A percentile compares a stretch with the other conserved stretches of the same genome.
These are phyloP conservation scores for Hawksworthiomyces lignivorus DNA, from an alignment of 2,329 filamentous ascomycete genomes.

Conservation along the genomic window DNA sequence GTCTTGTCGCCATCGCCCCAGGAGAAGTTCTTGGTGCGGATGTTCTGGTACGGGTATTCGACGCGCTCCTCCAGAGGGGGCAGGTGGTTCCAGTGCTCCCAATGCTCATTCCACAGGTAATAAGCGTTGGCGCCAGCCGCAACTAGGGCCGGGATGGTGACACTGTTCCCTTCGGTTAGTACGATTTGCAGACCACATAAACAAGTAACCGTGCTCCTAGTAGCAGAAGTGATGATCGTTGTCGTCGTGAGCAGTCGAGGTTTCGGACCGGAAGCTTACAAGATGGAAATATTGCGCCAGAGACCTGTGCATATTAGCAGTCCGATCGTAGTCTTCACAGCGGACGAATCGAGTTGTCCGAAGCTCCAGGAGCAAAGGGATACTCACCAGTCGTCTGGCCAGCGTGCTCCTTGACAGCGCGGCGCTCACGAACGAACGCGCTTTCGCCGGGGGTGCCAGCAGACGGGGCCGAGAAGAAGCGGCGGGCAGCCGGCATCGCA, in stretches of 20 bases:
- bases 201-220: no score
- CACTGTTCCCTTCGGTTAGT: slow-evolving; percentile 42
- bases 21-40: slow-evolving; percentile 89
- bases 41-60: slow-evolving; percentile 97
- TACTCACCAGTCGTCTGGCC: slow-evolving; percentile 70
- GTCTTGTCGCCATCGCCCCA: slow-evolving; percentile 93
- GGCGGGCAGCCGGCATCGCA: slow-evolving; percentile 13
- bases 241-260: neutral
- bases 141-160: slow-evolving; percentile 63
- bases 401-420: slow-evolving; percentile 86
- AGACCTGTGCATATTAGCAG: no score
- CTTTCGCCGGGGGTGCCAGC: slow-evolving; percentile 52
- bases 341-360: no score
- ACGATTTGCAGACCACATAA: neutral
- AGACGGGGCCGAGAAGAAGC: slow-evolving; percentile 13
- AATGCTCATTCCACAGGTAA: slow-evolving; percentile 89
- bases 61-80: slow-evolving; percentile 80
- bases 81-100: slow-evolving; percentile 87
- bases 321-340: no score
- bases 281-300: slow-evolving; percentile 94
- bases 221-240: no score
- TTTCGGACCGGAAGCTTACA: slow-evolving; percentile 50
- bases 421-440: slow-evolving; percentile 86
- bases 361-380: no score
- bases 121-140: slow-evolving; percentile 76